phyloP scores from a whole-genome alignment of 805 yeast genomes.

The Sugiyamaella smithiae region DNA sequence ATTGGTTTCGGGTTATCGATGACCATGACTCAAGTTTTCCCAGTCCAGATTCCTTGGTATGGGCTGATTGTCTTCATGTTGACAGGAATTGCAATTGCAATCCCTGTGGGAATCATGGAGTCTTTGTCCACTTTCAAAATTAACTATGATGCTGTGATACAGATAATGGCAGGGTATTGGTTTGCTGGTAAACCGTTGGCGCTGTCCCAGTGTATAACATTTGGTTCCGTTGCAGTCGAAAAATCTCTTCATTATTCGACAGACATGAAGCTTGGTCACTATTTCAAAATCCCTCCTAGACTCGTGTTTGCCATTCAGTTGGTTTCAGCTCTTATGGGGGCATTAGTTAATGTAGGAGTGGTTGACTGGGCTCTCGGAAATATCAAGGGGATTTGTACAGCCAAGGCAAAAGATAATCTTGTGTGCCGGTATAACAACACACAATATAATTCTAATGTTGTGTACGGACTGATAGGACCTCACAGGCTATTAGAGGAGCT shows the following conservation, averaged over 20 bases:
- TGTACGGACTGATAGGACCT: constrained; percentile 69
- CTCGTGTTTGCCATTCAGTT: constrained; percentile 50
- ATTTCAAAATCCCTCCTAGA: constrained; percentile 57
- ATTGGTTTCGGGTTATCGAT: constrained; percentile 51
- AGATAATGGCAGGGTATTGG: constrained; percentile 62
- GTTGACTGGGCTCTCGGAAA: constrained; percentile 41
- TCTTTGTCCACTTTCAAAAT: constrained; percentile 6
- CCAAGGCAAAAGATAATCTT: constrained; percentile 44
- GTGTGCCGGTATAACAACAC: constrained; percentile 46
- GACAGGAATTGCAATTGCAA: neutral
- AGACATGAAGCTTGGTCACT: constrained; percentile 61
- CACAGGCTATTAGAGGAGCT: constrained; percentile 50
- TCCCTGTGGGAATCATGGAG: constrained; percentile 13
- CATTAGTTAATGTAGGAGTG: constrained; percentile 42
- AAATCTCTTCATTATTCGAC: constrained; percentile 55
- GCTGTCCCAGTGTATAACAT: constrained; percentile 57
- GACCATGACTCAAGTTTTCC: constrained; percentile 11
- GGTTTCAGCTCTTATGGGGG: constrained; percentile 43
- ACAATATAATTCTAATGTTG: constrained; percentile 53
- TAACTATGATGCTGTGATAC: constrained; percentile 48
- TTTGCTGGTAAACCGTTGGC: constrained; percentile 63
- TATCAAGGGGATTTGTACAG: constrained; percentile 43
- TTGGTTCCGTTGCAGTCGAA: constrained; percentile 58
- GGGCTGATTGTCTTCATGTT: constrained; percentile 11
- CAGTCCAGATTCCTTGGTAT: constrained; percentile 14